Evolutionary conservation across 305 asterid species (phyloP).

Genomic region (Caryopteris hybrid): DNA sequence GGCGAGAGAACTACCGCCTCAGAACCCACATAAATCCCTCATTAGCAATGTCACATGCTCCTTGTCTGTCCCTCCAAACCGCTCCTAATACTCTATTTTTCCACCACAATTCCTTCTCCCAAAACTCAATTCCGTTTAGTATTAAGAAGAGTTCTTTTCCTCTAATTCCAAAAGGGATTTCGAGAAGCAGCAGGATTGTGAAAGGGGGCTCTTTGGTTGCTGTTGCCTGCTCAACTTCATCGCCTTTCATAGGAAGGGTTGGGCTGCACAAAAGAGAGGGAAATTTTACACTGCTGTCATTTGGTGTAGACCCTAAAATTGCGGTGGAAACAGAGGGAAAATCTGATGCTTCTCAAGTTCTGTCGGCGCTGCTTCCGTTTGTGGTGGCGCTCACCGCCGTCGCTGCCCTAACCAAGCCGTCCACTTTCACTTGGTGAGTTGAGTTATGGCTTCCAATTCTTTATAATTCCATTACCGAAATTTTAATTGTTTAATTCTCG

Average conservation of each 20-base stretch:
- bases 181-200: conserved; percentile 11
- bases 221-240: conserved; percentile 64
- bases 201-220: conserved; percentile 29
- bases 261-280: conserved; percentile 86
- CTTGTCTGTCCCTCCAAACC: conserved; percentile 32
- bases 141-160: conserved; percentile 11
- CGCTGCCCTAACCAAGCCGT: conserved; percentile 82
- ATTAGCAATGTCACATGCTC: conserved; percentile 44
- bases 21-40: not conserved
- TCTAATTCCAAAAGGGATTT: conserved; percentile 16
- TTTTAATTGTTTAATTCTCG: not conserved
- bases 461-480: not conserved
- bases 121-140: conserved; percentile 6
- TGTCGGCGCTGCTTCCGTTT: conserved; percentile 82
- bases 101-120: conserved; percentile 16
- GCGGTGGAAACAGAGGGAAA: conserved; percentile 38
- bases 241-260: conserved; percentile 77
- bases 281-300: conserved; percentile 57
- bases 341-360: conserved; percentile 50
- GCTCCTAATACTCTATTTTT: conserved; percentile 26
- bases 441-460: not conserved
- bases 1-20: conserved; percentile 22
- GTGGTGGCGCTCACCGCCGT: conserved; percentile 83
- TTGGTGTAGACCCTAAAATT: conserved; percentile 43
- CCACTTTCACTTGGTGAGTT: conserved; percentile 84